phyloP scores from a whole-genome alignment of 2,329 filamentous ascomycete species.

The Aspergillus pseudoterreus region DNA sequence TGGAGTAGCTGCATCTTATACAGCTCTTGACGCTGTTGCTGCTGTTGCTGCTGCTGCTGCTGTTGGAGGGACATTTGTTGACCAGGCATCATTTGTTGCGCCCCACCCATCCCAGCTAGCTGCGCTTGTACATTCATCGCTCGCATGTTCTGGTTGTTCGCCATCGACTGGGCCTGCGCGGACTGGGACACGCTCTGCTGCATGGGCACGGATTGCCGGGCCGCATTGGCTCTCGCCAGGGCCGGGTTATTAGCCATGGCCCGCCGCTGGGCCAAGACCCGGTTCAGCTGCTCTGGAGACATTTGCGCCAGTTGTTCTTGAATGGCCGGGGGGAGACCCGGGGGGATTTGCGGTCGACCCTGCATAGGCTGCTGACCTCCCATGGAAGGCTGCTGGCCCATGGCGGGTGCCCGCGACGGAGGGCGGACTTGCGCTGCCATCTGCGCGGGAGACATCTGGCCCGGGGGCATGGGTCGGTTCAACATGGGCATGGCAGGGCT shows the following conservation, averaged over 20 bases:
- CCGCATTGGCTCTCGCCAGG: slow-evolving; percentile 28
- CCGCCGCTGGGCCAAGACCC: slow-evolving; percentile 32
- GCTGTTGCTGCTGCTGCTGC: slow-evolving; percentile 19
- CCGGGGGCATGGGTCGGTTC: slow-evolving; percentile 40
- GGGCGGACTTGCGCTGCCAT: slow-evolving; percentile 30
- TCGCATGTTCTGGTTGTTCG: slow-evolving; percentile 32
- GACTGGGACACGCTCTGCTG: slow-evolving; percentile 29
- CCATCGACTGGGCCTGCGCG: slow-evolving; percentile 29
- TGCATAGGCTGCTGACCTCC: slow-evolving; percentile 29
- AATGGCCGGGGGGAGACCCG: slow-evolving; percentile 30
- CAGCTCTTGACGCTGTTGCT: slow-evolving; percentile 29
- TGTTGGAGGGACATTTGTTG: slow-evolving; percentile 33
- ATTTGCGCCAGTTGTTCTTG: slow-evolving; percentile 35
- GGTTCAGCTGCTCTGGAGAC: slow-evolving; percentile 32
- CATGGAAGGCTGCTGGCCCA: slow-evolving; percentile 28
- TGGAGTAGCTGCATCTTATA: slow-evolving; percentile 31
- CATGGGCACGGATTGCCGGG: slow-evolving; percentile 27
- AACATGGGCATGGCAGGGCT: slow-evolving; percentile 40
- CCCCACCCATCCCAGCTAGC: slow-evolving; percentile 27
- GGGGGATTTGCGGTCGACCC: slow-evolving; percentile 31
- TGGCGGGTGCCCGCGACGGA: slow-evolving; percentile 30
- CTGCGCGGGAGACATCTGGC: slow-evolving; percentile 37
- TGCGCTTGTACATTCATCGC: slow-evolving; percentile 33
- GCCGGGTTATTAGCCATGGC: slow-evolving; percentile 27
- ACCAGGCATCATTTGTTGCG: slow-evolving; percentile 29